Evolutionary conservation across 257 asterid species (phyloP).

Genomic region (Nicotiana noctiflora): DNA sequence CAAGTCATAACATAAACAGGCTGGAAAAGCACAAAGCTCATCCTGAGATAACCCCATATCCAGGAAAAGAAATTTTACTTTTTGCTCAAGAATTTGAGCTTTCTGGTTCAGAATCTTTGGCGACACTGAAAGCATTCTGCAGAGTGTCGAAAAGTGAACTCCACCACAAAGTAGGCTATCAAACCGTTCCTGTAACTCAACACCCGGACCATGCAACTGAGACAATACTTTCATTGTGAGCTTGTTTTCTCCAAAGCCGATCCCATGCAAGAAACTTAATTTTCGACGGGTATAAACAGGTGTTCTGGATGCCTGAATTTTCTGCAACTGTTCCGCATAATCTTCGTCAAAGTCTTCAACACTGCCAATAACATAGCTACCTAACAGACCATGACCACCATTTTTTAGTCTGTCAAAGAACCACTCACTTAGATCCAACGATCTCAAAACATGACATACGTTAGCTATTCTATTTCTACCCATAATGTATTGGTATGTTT

Average conservation of each 20-base stretch:
- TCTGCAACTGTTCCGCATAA: slow-evolving; percentile 25
- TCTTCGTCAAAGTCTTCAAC: slow-evolving; percentile 34
- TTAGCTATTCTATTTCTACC: slow-evolving; percentile 59
- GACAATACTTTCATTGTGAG: slow-evolving; percentile 36
- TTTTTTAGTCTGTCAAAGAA: slow-evolving; percentile 45
- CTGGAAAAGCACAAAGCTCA: slow-evolving; percentile 49
- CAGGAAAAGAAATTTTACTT: slow-evolving; percentile 39
- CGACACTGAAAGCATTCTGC: slow-evolving; percentile 26
- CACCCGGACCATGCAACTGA: slow-evolving; percentile 27
- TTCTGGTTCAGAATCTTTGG: slow-evolving; percentile 53
- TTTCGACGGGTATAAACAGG: slow-evolving; percentile 20
- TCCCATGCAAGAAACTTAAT: slow-evolving; percentile 43
- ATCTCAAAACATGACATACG: slow-evolving; percentile 42
- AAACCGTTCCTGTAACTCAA: slow-evolving; percentile 43
- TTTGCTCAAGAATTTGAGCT: slow-evolving; percentile 26
- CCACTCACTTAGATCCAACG: slow-evolving; percentile 56
- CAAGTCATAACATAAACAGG: slow-evolving; percentile 48
- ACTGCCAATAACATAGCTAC: slow-evolving; percentile 21
- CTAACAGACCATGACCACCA: slow-evolving; percentile 36
- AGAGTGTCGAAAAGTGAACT: slow-evolving; percentile 42
- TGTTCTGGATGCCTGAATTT: slow-evolving; percentile 30
- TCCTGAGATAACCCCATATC: slow-evolving; percentile 43
- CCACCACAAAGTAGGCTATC: slow-evolving; percentile 46
- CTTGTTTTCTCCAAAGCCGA: slow-evolving; percentile 60
- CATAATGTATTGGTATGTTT: slow-evolving; percentile 48